phyloP scores from a whole-genome alignment of 2,329 filamentous ascomycete genomes.

The Venturia pyrina region DNA sequence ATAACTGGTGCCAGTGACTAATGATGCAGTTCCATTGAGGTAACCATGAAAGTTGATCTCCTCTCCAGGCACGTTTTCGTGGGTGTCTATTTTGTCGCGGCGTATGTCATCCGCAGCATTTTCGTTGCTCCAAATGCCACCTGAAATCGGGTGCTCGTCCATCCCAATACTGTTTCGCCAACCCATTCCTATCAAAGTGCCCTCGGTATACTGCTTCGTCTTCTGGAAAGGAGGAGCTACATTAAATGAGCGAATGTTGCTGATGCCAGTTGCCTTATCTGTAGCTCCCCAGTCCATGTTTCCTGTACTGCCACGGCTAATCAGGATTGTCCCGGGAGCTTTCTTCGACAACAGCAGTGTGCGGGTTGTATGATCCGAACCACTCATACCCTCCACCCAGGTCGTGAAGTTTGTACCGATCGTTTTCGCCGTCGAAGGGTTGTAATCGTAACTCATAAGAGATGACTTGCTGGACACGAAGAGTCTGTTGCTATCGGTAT shows the following conservation, averaged over 20 bases:
- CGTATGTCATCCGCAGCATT: constrained; percentile 58
- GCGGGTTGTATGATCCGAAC: constrained; percentile 51
- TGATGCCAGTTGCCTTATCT: constrained; percentile 45
- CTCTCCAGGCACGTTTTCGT: constrained; percentile 60
- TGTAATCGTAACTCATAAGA: constrained; percentile 48
- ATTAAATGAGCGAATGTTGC: constrained; percentile 56
- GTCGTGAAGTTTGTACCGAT: constrained; percentile 23
- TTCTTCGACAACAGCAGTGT: constrained; percentile 55
- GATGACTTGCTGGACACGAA: constrained; percentile 42
- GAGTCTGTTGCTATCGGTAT: constrained; percentile 37
- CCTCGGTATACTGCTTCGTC: constrained; percentile 41
- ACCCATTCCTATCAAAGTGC: constrained; percentile 52
- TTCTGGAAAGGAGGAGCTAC: constrained; percentile 31
- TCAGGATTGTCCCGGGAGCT: constrained; percentile 47
- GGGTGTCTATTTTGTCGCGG: constrained; percentile 49
- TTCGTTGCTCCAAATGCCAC: constrained; percentile 50
- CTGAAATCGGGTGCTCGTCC: constrained; percentile 46
- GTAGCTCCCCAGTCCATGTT: constrained; percentile 52
- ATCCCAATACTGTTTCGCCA: constrained; percentile 63
- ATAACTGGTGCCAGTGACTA: constrained; percentile 45
- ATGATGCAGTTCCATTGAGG: constrained; percentile 38
- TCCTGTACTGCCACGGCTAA: constrained; percentile 53
- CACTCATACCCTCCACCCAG: constrained; percentile 51
- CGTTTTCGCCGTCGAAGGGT: constrained; percentile 35
- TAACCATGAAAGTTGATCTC: constrained; percentile 64